Evolutionary conservation across 768 basidiomycete genomes (phyloP).

Genomic region (Amanita fuliginea): DNA sequence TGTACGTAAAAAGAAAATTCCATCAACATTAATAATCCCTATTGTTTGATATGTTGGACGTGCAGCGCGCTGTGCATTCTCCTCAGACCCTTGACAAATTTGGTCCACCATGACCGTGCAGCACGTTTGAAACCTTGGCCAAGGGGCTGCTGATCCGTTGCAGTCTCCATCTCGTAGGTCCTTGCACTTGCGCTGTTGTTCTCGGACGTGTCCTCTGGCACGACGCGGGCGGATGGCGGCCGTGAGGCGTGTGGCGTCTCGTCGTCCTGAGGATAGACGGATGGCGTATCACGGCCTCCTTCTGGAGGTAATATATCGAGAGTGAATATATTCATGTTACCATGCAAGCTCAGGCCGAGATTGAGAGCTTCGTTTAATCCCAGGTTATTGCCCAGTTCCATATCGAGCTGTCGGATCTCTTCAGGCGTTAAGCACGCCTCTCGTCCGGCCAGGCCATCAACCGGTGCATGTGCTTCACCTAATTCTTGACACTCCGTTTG

Average conservation of each 20-base stretch:
- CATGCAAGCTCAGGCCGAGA: conserved; percentile 24
- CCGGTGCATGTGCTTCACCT: background rate
- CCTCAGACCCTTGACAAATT: background rate
- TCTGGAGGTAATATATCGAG: conserved; percentile 23
- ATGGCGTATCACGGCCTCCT: conserved; percentile 23
- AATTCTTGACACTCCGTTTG: conserved; percentile 3
- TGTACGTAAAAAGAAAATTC: too few species aligned
- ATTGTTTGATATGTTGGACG: background rate
- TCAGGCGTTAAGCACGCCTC: conserved; percentile 15
- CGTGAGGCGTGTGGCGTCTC: conserved; percentile 18
- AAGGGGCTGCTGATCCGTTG: background rate
- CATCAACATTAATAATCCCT: too few species aligned
- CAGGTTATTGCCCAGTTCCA: conserved; percentile 25
- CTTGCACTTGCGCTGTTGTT: conserved; percentile 10
- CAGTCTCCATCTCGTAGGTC: background rate
- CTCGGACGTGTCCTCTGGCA: conserved; percentile 9
- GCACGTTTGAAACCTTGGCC: background rate
- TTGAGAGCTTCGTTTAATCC: conserved; percentile 28
- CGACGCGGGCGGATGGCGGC: conserved; percentile 14
- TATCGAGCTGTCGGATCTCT: conserved; percentile 24
- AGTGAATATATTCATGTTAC: conserved; percentile 28
- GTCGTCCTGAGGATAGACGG: conserved; percentile 26
- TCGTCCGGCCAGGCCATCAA: background rate
- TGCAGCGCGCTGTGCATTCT: conserved; percentile 3
- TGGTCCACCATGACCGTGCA: conserved; percentile 2